A percentile compares a stretch with the other conserved stretches of the same genome.
Conservation (phyloP, 1,139 yeast species). For the Lodderomyces beijingensis region DNA sequence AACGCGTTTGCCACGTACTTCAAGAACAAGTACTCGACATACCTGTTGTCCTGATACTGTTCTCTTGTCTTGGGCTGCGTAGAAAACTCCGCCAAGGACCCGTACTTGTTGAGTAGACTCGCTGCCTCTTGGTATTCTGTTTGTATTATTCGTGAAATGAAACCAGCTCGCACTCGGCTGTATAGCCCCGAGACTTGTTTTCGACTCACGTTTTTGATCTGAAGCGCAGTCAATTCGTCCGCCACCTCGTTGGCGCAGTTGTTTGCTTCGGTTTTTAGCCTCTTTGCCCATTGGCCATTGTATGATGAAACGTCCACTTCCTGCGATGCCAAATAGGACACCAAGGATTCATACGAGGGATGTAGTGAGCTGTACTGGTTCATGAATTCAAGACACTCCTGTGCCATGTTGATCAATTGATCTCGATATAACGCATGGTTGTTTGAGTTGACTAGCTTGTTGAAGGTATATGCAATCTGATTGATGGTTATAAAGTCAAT, state of each 20-base stretch:
- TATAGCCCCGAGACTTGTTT: conserved; percentile 8
- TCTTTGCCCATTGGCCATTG: conserved; percentile 5
- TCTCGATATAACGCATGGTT: conserved; percentile 2
- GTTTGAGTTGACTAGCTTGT: conserved; percentile 11
- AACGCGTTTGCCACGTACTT: conserved; percentile 21
- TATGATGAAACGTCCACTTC: background rate
- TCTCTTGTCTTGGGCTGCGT: conserved; percentile 21
- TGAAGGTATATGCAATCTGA: conserved; percentile 12
- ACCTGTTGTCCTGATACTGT: conserved; percentile 19
- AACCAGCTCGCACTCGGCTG: conserved; percentile 8
- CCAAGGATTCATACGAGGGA: conserved; percentile 13
- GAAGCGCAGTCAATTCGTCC: too few species aligned
- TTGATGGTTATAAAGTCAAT: conserved; percentile 11
- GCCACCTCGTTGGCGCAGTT: conserved; percentile 3
- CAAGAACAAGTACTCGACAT: conserved; percentile 24
- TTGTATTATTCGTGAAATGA: conserved; percentile 13
- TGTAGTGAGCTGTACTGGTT: conserved; percentile 18
- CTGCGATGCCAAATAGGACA: conserved; percentile 9
- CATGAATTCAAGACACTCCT: conserved; percentile 16
- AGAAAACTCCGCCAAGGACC: conserved; percentile 20
- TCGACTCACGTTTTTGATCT: background rate
- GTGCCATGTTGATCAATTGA: conserved; percentile 6
- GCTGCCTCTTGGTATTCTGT: conserved; percentile 20
- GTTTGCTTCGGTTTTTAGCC: conserved; percentile 3
- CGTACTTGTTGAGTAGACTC: conserved; percentile 16